Evolutionary conservation across 176 grass and related monocot genomes (phyloP).

Genomic region (Hordeum marinum): DNA sequence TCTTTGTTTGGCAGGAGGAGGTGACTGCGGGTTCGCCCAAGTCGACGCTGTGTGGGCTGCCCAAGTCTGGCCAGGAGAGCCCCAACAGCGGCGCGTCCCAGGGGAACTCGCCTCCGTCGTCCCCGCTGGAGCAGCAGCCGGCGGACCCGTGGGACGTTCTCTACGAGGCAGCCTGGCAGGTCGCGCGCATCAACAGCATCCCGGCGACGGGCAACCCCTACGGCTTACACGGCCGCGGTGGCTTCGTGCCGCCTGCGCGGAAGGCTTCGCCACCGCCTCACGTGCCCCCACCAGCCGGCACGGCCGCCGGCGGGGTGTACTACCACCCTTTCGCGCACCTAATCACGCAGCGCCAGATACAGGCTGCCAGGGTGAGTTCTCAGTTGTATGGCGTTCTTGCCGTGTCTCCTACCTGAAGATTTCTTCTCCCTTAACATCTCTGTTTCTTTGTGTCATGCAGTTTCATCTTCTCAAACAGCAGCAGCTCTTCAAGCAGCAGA

Average conservation of each 20-base stretch:
- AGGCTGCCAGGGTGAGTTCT: slow-evolving; percentile 51
- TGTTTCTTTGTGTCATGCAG: not conserved
- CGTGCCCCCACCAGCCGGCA: not conserved
- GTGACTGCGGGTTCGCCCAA: slow-evolving; percentile 57
- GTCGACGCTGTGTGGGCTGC: slow-evolving; percentile 58
- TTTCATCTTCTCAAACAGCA: slow-evolving; percentile 77
- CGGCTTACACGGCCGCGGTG: not conserved
- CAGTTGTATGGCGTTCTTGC: not conserved
- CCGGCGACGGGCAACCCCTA: not conserved
- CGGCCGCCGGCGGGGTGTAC: slow-evolving; percentile 12
- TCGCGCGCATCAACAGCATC: slow-evolving; percentile 42
- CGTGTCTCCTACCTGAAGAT: not conserved
- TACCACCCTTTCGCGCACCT: slow-evolving; percentile 35
- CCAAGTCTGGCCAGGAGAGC: slow-evolving; percentile 51
- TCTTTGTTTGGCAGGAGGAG: not conserved
- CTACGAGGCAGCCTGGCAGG: slow-evolving; percentile 59
- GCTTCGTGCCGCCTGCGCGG: not conserved
- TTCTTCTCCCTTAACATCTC: not conserved
- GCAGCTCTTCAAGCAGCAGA: slow-evolving; percentile 60
- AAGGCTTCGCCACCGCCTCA: slow-evolving; percentile 36
- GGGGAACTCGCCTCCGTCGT: slow-evolving; percentile 67
- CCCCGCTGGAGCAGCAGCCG: slow-evolving; percentile 51
- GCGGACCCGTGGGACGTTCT: slow-evolving; percentile 58
- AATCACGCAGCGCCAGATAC: slow-evolving; percentile 62
- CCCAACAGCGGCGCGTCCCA: slow-evolving; percentile 51